These are phyloP conservation scores for Jaminaea rosea DNA, from an alignment of 1,284 basidiomycete species.

Conservation along the genomic window DNA sequence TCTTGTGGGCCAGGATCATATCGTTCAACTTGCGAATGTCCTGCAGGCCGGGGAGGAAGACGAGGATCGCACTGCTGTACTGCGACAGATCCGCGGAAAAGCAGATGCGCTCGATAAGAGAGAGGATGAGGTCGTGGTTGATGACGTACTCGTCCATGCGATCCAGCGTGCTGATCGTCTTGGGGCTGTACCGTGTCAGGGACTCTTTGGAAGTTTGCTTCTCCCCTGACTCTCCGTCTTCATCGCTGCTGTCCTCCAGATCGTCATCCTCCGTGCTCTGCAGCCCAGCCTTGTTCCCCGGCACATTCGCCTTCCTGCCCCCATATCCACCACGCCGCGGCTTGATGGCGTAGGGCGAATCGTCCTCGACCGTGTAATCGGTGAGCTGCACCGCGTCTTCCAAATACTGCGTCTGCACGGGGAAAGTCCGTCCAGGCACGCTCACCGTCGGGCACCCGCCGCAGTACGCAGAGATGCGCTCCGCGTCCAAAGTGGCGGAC, in stretches of 20 bases:
- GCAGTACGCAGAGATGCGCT: slow-evolving; percentile 88
- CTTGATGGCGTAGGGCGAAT: slow-evolving; percentile 66
- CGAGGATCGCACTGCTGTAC: slow-evolving; percentile 73
- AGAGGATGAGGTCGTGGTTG: slow-evolving; percentile 55
- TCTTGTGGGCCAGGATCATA: slow-evolving; percentile 64
- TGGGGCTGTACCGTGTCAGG: slow-evolving; percentile 61
- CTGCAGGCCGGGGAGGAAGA: slow-evolving; percentile 78
- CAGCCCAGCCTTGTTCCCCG: slow-evolving; percentile 55
- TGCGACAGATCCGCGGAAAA: slow-evolving; percentile 54
- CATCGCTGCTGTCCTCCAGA: slow-evolving; percentile 65
- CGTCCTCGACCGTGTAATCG: slow-evolving; percentile 66
- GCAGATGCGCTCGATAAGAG: slow-evolving; percentile 79
- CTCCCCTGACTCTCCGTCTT: slow-evolving; percentile 49
- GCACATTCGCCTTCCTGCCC: slow-evolving; percentile 26
- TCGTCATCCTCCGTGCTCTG: slow-evolving; percentile 59
- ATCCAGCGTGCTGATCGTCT: slow-evolving; percentile 72
- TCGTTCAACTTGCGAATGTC: slow-evolving; percentile 87
- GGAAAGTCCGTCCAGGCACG: slow-evolving; percentile 94
- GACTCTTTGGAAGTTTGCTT: slow-evolving; percentile 49
- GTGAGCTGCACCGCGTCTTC: slow-evolving; percentile 87
- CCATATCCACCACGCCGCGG: slow-evolving; percentile 16
- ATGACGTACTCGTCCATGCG: slow-evolving; percentile 80
- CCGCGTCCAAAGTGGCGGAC: slow-evolving; percentile 89
- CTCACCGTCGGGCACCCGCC: slow-evolving; percentile 67
- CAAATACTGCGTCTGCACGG: slow-evolving; percentile 75